Evolutionary conservation across 2,329 filamentous ascomycete species (phyloP), one percentile per base, ranked within the genome.

Genomic region (Talaromyces sp.): DNA sequence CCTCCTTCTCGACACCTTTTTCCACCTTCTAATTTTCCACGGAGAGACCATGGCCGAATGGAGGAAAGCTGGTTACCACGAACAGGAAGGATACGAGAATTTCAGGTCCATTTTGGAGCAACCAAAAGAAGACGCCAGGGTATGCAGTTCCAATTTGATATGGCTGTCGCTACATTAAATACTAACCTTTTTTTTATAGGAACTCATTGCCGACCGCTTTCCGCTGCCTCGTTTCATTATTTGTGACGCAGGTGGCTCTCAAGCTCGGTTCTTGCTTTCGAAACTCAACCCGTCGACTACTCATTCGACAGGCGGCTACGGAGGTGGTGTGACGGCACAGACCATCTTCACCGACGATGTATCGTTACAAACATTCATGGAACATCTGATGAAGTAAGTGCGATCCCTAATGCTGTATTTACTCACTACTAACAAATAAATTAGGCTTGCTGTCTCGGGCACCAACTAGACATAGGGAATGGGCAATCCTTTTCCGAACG

Each of bases 301-400:
- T 14, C 95, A 99, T 76, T 97, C 95, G 0, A 93, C 90, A 0
- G 91, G 92, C 59, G 90, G 91, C 12, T 98, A 96, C 72, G 95
- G 95, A 61, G 93, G 92, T 64, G 90, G 94, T 56, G 87, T 90
- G 72, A 93, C 90, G 54, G 93, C 94, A 8, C 95, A 99, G 78
- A 99, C 95, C 5, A 99, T 99, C 70, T 99, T 99, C 80, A 99
- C 95, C 0, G 95, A 99, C 72, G 95, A 99, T 76, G 95, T 99
- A 60, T 97, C 92, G 60, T 81, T 99, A 73, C 94, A 98, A 78
- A 98, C 94, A 1, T 99, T 99, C 75, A 99, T 99, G 95, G 95
- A 99, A 72, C 93, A 98, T 79, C 82, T 99, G 75, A 99, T 99
- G 95, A 99, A 99, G 91, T 93, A 83, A 79, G 89, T 83, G 23